Conservation (phyloP, 768 basidiomycete species). For the Obba rivulosa region DNA sequence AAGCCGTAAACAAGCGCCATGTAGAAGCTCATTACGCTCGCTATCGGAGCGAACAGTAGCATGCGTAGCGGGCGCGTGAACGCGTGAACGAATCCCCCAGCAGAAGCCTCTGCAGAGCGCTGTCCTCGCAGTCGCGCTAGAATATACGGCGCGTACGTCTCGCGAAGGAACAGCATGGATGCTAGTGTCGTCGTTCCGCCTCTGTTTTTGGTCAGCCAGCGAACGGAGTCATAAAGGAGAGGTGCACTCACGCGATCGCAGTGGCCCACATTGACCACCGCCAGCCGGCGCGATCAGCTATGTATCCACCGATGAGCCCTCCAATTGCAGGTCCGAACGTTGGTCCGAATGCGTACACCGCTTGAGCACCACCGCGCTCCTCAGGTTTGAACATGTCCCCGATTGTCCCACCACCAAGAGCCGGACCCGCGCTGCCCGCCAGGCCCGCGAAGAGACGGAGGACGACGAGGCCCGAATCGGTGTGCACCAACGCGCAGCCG, state of each 20-base stretch:
- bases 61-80: conserved; percentile 1
- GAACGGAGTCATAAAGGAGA: not conserved
- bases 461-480: not conserved
- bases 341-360: not conserved
- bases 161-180: conserved; percentile 1
- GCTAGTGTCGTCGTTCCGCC: not conserved
- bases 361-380: not conserved
- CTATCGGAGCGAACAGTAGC: not conserved
- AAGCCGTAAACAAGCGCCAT: conserved; percentile 1
- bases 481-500: not conserved
- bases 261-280: not conserved
- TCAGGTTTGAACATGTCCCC: not conserved
- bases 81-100: not conserved
- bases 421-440: not conserved
- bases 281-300: not conserved
- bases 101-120: not conserved
- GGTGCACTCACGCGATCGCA: not conserved
- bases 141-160: not conserved
- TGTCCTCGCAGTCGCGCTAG: not conserved
- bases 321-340: not conserved
- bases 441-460: not conserved
- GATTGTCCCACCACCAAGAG: not conserved
- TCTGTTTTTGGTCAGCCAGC: not conserved
- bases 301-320: not conserved
- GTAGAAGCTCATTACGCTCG: not conserved